Base-by-base conservation (phyloP, 345 rosid genomes). In the Salix exigua region DNA sequence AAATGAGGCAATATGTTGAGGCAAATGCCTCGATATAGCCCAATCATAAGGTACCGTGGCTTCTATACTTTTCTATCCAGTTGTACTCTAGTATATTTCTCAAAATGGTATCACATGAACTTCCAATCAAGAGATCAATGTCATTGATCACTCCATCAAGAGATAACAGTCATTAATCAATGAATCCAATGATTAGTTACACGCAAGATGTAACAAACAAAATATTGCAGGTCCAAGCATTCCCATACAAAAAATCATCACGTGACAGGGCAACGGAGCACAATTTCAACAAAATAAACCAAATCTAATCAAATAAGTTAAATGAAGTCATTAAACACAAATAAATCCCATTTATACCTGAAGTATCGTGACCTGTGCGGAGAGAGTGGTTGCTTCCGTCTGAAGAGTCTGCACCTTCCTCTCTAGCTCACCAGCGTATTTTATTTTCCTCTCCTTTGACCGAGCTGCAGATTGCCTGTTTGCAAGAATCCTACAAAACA, bases 351-450 rank as follows among this genome's bases (percentile, higher is more conserved):
- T 31, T 31, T 11, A 21, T 79, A 92, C 98, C 97, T 94, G 98
- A 73, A 94, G 81, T 88, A 91, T 75, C 5, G 97, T 91, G 81
- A 94, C 95, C 85, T 94, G 98, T 4, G 99, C 99, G n/a, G 99
- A 95, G 71, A 95, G 88, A 26, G 91, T 92, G 38, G 99, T 92
- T 28, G 99, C 99, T 87, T 95, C 99, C 23, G 92, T 89, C 86
- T 95, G 99, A 83, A 95, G 97, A 19, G 99, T 95, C 88, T 91
- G 99, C 70, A 95, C 99, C 81, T 92, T 95, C 91, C 91, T 95
- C 86, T 95, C 99, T 71, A 94, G 86, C 88, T 94, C 98, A 85
- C 83, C 76, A 0, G 97, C 90, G 77, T 94, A 94, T 75, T 92
- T 79, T 55, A 87, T 84, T 80, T 92, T 94, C 87, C 98, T 89